These are phyloP conservation scores for Raffaelea ambrosiae DNA, from an alignment of 2,329 filamentous ascomycete genomes.

Conservation along the genomic window DNA sequence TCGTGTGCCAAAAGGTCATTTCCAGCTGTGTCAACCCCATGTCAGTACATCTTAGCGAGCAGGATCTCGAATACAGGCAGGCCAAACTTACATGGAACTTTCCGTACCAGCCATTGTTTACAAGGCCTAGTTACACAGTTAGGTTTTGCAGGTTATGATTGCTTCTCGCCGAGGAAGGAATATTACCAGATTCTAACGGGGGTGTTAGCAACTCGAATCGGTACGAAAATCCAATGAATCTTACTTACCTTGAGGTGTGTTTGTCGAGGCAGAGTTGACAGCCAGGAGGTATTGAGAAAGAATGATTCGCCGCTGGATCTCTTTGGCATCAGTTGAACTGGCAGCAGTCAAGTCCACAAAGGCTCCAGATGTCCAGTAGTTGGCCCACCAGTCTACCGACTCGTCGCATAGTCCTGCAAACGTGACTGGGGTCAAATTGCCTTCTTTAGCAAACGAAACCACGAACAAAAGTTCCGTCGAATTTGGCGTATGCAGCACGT, in stretches of 20 bases:
- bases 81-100: conserved; percentile 36
- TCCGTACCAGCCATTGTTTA: conserved; percentile 48
- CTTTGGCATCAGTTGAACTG: conserved; percentile 26
- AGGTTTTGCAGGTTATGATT: too few species aligned
- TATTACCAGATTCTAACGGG: conserved; percentile 3
- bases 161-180: too few species aligned
- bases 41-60: too few species aligned
- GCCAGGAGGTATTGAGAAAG: conserved; percentile 44
- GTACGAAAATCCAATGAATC: conserved; percentile 5
- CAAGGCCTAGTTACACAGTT: conserved; percentile 26
- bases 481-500: conserved; percentile 24
- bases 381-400: conserved; percentile 34
- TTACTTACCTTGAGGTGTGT: conserved; percentile 33
- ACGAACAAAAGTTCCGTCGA: conserved; percentile 20
- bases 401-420: conserved; percentile 19
- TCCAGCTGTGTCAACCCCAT: conserved; percentile 32
- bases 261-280: conserved; percentile 40
- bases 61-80: neutral
- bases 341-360: conserved; percentile 39
- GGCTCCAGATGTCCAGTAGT: conserved; percentile 40
- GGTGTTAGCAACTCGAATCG: neutral
- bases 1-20: conserved; percentile 45
- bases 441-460: conserved; percentile 22
- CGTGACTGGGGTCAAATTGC: conserved; percentile 13
- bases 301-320: conserved; percentile 43